These are phyloP conservation scores for Leccinum longicurvipes DNA, from an alignment of 768 basidiomycete species.

Conservation along the genomic window DNA sequence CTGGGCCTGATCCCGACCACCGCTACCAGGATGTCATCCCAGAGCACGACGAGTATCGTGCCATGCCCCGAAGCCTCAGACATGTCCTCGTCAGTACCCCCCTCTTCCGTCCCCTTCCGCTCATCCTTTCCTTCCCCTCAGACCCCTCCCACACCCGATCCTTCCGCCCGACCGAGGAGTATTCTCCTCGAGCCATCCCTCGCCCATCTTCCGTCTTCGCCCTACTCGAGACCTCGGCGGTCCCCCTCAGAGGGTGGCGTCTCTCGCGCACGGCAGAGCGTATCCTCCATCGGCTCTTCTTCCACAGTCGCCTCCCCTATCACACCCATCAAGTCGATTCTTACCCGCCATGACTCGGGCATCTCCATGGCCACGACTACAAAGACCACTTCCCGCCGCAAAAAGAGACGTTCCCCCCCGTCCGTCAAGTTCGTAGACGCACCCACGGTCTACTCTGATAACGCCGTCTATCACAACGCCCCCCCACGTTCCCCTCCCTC, in stretches of 20 bases:
- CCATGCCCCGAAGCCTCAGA: constrained; percentile 30
- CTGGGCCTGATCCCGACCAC: constrained; percentile 20
- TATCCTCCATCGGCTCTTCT: constrained; percentile 38
- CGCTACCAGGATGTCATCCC: constrained; percentile 27
- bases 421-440: constrained; percentile 71
- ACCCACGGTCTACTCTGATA: constrained; percentile 55
- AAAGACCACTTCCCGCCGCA: constrained; percentile 17
- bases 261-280: constrained; percentile 33
- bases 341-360: constrained; percentile 50
- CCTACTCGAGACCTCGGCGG: constrained; percentile 19
- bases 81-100: constrained; percentile 27
- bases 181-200: constrained; percentile 26
- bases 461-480: constrained; percentile 10
- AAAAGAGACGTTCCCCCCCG: constrained; percentile 32
- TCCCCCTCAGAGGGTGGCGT: constrained; percentile 18
- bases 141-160: constrained; percentile 23
- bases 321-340: constrained; percentile 50
- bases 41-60: constrained; percentile 26
- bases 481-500: constrained; percentile 17
- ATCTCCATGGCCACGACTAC: constrained; percentile 40
- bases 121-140: constrained; percentile 6
- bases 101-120: constrained; percentile 4
- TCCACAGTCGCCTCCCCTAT: constrained; percentile 27
- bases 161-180: constrained; percentile 20
- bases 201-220: constrained; percentile 11